These are phyloP conservation scores for Penicillium brasilianum DNA, from an alignment of 2,329 filamentous ascomycete species.

Conservation along the genomic window DNA sequence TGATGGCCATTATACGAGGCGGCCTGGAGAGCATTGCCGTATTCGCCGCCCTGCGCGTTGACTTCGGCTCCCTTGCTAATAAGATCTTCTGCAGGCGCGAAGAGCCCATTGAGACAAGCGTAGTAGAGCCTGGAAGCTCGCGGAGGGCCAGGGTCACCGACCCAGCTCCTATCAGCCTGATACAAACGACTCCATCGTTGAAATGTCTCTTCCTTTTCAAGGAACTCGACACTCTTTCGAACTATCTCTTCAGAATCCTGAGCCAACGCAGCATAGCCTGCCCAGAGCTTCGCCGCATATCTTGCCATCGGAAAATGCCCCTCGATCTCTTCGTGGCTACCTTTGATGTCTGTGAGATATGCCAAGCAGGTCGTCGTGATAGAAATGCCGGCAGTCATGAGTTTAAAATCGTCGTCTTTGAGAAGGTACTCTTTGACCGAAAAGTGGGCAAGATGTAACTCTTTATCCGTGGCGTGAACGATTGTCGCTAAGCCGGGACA, in stretches of 20 bases:
- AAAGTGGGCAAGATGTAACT: no score
- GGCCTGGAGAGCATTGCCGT: constrained; percentile 4
- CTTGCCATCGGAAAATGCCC: constrained; percentile 16
- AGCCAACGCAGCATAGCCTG: constrained; percentile 16
- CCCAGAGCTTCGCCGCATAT: constrained; percentile 13
- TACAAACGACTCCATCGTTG: constrained; percentile 15
- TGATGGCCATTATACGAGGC: background rate
- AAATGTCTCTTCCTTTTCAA: constrained; percentile 15
- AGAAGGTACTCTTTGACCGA: constrained; percentile 4
- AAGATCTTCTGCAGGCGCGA: constrained; percentile 9
- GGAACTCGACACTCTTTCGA: constrained; percentile 7
- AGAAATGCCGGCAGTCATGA: constrained; percentile 12
- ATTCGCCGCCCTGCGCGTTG: no score
- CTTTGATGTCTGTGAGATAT: constrained; percentile 16
- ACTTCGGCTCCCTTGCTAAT: background rate
- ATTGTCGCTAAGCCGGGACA: constrained; percentile 19
- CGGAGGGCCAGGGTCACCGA: constrained; percentile 8
- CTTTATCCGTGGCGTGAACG: constrained; percentile 8
- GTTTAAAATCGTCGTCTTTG: background rate
- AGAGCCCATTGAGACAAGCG: constrained; percentile 12
- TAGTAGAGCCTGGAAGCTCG: constrained; percentile 15
- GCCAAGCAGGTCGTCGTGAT: constrained; percentile 20
- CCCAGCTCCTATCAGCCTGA: constrained; percentile 12
- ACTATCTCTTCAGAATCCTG: constrained; percentile 13
- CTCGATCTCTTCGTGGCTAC: background rate